Evolutionary conservation across 1,284 basidiomycete genomes (phyloP), one percentile per base, ranked within the genome.

Genomic region (Ceratobasidium sp.): DNA sequence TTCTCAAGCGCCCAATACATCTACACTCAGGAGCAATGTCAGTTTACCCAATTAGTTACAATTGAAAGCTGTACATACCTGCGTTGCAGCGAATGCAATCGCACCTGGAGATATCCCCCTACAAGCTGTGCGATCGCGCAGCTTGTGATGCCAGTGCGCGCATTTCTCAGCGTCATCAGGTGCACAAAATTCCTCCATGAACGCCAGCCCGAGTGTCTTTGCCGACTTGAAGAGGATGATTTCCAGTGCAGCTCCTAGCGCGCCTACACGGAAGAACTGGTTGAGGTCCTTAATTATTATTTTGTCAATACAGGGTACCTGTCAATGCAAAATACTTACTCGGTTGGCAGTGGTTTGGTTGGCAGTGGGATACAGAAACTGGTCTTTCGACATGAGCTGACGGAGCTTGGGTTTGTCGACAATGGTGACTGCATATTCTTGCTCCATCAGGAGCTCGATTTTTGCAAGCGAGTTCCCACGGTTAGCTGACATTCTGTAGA

Each of bases 281-380:
- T 38, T 32, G 32, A 21, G 18, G 2, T 58, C 55, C 55, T 58
- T 16, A 58, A 58, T n/a, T 11, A n/a, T 58, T 21, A 14, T 35
- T 26, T n/a, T 30, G n/a, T n/a, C n/a, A n/a, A n/a, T n/a, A n/a
- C n/a, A n/a, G n/a, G n/a, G n/a, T n/a, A n/a, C n/a, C n/a, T n/a
- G n/a, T n/a, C n/a, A n/a, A n/a, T n/a, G n/a, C n/a, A n/a, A 38
- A 58, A 35, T 18, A 58, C 55, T 58, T 58, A 58, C 55, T 5
- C 55, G 32, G 38, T 58, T 30, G 55, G 38, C 35, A 35, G 55
- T 58, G 14, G 55, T n/a, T 5, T 30, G 32, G 38, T 58, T 30
- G 55, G 38, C 35, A 35, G 55, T 58, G 14, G 55, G 55, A 38
- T 58, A 58, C 11, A 58, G 55, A n/a, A 58, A 58, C 9, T 35